Evolutionary conservation across 2,329 filamentous ascomycete genomes (phyloP), one percentile per base, ranked within the genome.

Genomic region (Exophiala sideris): DNA sequence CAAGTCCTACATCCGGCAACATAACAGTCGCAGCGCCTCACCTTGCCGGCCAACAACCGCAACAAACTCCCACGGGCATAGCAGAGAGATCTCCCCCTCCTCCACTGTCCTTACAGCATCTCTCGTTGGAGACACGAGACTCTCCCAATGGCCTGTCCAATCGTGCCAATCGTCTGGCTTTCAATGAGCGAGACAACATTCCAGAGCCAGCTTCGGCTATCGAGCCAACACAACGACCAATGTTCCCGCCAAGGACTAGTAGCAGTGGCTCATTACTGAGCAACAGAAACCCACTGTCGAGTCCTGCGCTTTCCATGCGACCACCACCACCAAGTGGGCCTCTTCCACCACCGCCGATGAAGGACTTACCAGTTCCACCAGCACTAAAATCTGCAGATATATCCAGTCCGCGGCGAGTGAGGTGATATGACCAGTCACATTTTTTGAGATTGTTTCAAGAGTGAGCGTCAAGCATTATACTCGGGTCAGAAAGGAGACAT

Each of bases 1-100:
- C 75, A 59, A 88, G 85, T 14, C 85, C 87, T 32, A 87, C 85
- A 9, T 87, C 86, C 50, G 85, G 85, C 54, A 85, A 89, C 63
- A 89, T 89, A 55, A 85, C 85, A 36, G 83, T 89, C 56, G 71
- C 73, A 56, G 66, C 70, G 24, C 67, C 67, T 48, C 69, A 68
- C 46, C 67, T 66, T 63, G 63, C 62, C 59, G 65, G 56, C 61
- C 63, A 48, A 62, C 53, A 9, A 18, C 20, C 45, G 24, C 46
- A 51, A 51, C 45, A 52, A 8, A 62, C 57, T n/a, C 60, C 62
- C 5, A 61, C 60, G 12, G 62, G 62, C 10, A 59, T 64, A 29
- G 62, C 56, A 21, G 60, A 64, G 40, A 67, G 64, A 38, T 71
- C 70, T 8, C 68, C 59, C 5, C 58, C 71, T 8, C 67, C 69